These are phyloP conservation scores for Zhuliangozyma blackwelliae DNA, from an alignment of 1,139 yeast genomes.

Conservation along the genomic window DNA sequence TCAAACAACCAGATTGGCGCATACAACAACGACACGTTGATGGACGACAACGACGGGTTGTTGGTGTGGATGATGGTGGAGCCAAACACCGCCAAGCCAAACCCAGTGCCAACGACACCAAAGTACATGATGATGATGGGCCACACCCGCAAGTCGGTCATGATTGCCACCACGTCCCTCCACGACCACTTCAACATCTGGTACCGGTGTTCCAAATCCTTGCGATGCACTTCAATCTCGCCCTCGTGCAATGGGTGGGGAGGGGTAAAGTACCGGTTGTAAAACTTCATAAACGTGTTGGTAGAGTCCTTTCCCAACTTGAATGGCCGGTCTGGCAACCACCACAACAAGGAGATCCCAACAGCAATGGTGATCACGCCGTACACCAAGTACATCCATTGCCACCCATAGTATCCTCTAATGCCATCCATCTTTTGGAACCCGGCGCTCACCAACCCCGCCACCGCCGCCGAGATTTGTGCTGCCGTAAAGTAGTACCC, in stretches of 20 bases:
- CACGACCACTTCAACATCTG: conserved; percentile 51
- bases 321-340: conserved; percentile 76
- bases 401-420: conserved; percentile 76
- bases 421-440: conserved; percentile 77
- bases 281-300: conserved; percentile 15
- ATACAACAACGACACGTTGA: conserved; percentile 67
- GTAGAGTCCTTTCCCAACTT: conserved; percentile 12
- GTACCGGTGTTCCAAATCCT: conserved; percentile 53
- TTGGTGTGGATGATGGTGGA: conserved; percentile 71
- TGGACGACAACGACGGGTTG: conserved; percentile 60
- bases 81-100: conserved; percentile 81
- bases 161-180: conserved; percentile 53
- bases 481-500: conserved; percentile 93
- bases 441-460: conserved; percentile 83
- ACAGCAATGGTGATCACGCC: conserved; percentile 68
- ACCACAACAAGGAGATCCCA: conserved; percentile 68
- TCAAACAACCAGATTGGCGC: conserved; percentile 93
- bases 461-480: conserved; percentile 79
- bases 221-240: conserved; percentile 56
- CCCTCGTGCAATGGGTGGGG: conserved; percentile 48
- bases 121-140: conserved; percentile 84
- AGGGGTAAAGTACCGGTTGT: conserved; percentile 29
- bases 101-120: conserved; percentile 89
- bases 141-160: conserved; percentile 68
- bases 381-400: conserved; percentile 79